Base-by-base conservation (phyloP, 441 rosid species). In the Bocquillonia castaneifolia region DNA sequence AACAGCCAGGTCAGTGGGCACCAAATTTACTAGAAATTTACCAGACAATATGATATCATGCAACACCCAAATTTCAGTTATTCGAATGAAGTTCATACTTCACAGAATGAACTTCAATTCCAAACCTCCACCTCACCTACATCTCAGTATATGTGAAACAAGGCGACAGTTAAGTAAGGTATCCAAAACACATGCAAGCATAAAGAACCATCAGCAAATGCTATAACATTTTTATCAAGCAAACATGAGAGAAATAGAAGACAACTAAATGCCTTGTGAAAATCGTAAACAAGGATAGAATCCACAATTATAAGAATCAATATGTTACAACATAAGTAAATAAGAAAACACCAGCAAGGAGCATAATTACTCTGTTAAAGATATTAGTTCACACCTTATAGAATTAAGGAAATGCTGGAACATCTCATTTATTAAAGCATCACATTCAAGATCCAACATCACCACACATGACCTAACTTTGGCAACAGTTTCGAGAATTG, bases 391-490 rank as follows among this genome's bases (percentile, higher is more conserved):
- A 61, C 85, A 93, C 98, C 98, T 85, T 76, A 93, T 83, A 65
- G 88, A 73, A 80, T 85, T 87, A 31, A 93, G 84, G 81, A 91
- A 88, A 79, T 80, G 88, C 78, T 86, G 92, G 83, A 96, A 96
- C 98, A 96, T 96, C 78, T 96, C 85, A 59, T 79, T 58, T 68
- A 96, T 85, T 64, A 96, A 84, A 17, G 80, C 81, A 76, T 96
- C 97, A 53, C 97, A 96, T 80, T 93, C 98, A 45, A 94, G 94
- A 82, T 94, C 99, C 91, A 94, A 68, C 99, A 94, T 94, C 77
- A 94, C 98, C 37, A 92, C 97, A 61, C 99, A 94, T 1, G 99
- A 94, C 69, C 97, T 81, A 78, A 92, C 98, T 81, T 87, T 92
- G 26, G 98, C 96, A 73, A 92, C 96, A 69, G 99, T 93, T 78